Evolutionary conservation across 306 rosid genomes (phyloP).

Genomic region (Dryas alaskensis): DNA sequence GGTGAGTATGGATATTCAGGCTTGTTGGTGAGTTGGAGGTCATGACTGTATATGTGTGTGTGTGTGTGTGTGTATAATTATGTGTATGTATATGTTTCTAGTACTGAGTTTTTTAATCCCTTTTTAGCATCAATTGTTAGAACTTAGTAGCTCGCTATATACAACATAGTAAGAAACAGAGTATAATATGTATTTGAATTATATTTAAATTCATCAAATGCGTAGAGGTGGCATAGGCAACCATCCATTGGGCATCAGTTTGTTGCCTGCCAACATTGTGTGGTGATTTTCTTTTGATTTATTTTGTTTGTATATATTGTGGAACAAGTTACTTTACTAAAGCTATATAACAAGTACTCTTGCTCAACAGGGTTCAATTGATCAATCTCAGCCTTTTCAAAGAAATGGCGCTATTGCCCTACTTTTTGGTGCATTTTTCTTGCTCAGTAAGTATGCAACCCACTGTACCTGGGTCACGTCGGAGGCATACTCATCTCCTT

Average conservation of each 20-base stretch:
- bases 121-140: too few species aligned
- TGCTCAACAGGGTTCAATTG: conserved; percentile 66
- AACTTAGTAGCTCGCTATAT: too few species aligned
- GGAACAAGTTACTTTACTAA: neutral
- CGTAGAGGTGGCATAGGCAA: too few species aligned
- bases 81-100: too few species aligned
- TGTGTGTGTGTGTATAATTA: too few species aligned
- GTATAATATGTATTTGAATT: too few species aligned
- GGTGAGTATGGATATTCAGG: neutral
- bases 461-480: conserved; percentile 99
- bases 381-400: conserved; percentile 95
- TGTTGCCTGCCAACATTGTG: neutral
- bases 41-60: neutral
- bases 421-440: conserved; percentile 92
- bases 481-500: conserved; percentile 98
- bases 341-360: neutral
- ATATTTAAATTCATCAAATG: too few species aligned
- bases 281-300: conserved; percentile 7
- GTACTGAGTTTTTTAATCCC: too few species aligned
- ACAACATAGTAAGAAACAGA: too few species aligned
- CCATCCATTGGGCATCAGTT: neutral
- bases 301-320: conserved; percentile 11
- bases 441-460: conserved; percentile 84
- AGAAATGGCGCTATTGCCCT: conserved; percentile 74
- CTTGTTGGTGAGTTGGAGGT: too few species aligned